Percentiles rank a stretch among this genome's conserved stretches.
Conservation (phyloP, 352 stramenopile genomes). For the Globisporangium iwayamae region DNA sequence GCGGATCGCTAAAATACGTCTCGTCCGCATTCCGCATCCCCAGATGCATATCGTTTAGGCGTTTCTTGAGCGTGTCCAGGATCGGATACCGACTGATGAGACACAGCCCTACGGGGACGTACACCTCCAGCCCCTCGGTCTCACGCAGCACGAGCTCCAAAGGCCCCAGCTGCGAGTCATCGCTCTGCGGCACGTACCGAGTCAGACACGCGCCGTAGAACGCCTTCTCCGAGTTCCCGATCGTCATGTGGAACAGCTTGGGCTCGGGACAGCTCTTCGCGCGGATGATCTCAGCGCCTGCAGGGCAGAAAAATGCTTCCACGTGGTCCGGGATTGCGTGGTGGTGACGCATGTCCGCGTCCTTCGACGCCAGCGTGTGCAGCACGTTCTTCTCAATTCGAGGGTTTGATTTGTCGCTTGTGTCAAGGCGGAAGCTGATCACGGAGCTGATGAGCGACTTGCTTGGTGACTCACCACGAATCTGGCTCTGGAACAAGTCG, state of each 20-base stretch:
- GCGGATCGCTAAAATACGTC: slow-evolving; percentile 42
- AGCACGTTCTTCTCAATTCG: slow-evolving; percentile 68
- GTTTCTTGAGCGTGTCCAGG: slow-evolving; percentile 73
- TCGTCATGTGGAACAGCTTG: slow-evolving; percentile 81
- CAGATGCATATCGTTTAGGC: slow-evolving; percentile 59
- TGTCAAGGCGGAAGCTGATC: slow-evolving; percentile 62
- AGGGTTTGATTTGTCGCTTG: slow-evolving; percentile 49
- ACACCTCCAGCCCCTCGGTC: slow-evolving; percentile 78
- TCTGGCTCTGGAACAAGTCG: slow-evolving; percentile 60
- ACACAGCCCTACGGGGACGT: slow-evolving; percentile 71
- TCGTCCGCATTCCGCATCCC: slow-evolving; percentile 44
- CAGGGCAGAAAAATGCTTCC: slow-evolving; percentile 76
- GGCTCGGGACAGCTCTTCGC: slow-evolving; percentile 53
- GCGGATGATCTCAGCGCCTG: slow-evolving; percentile 53
- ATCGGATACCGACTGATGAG: slow-evolving; percentile 81
- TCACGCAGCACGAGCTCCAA: slow-evolving; percentile 79
- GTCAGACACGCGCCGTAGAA: slow-evolving; percentile 83
- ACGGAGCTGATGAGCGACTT: slow-evolving; percentile 71
- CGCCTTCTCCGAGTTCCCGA: slow-evolving; percentile 74
- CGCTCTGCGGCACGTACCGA: slow-evolving; percentile 67
- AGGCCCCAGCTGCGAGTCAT: slow-evolving; percentile 60
- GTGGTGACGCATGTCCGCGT: slow-evolving; percentile 66
- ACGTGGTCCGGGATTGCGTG: slow-evolving; percentile 81
- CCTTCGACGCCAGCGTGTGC: slow-evolving; percentile 60
- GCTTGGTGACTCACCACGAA: slow-evolving; percentile 54